Percentiles rank a stretch among this genome's conserved stretches.
phyloP scores from a whole-genome alignment of 2,329 filamentous ascomycete genomes.

The Nemania serpens region DNA sequence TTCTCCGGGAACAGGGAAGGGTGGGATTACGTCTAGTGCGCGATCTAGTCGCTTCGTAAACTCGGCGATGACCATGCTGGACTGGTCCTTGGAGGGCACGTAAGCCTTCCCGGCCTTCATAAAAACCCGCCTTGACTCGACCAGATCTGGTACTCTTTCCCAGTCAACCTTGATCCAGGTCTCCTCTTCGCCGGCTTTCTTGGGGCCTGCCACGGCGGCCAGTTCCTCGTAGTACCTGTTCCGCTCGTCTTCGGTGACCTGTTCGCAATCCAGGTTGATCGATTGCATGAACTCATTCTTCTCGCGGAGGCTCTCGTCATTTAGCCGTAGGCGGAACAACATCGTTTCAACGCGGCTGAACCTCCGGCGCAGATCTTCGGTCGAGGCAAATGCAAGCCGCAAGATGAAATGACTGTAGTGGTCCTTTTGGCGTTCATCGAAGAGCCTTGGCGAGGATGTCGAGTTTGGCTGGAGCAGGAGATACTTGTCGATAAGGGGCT shows the following conservation, averaged over 20 bases:
- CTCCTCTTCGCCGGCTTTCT: slow-evolving; percentile 69
- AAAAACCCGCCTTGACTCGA: slow-evolving; percentile 79
- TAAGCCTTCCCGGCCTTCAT: slow-evolving; percentile 84
- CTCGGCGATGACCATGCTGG: slow-evolving; percentile 86
- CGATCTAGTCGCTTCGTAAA: slow-evolving; percentile 80
- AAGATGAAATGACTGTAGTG: slow-evolving; percentile 99
- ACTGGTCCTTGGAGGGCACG: slow-evolving; percentile 84
- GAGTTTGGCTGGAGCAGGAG: slow-evolving; percentile 39
- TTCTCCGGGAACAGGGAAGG: slow-evolving; percentile 13
- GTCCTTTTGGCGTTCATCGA: slow-evolving; percentile 84
- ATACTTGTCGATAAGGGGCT: slow-evolving; percentile 78
- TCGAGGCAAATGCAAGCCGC: slow-evolving; percentile 87
- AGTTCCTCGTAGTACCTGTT: slow-evolving; percentile 65
- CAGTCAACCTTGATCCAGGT: slow-evolving; percentile 97
- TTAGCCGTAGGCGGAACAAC: slow-evolving; percentile 83
- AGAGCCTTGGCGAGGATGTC: slow-evolving; percentile 53
- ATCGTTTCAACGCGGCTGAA: slow-evolving; percentile 87
- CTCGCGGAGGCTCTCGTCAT: slow-evolving; percentile 75
- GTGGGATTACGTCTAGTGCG: slow-evolving; percentile 72
- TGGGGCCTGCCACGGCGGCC: slow-evolving; percentile 50
- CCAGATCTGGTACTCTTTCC: slow-evolving; percentile 87
- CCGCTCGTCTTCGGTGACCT: slow-evolving; percentile 79
- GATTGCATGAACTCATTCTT: slow-evolving; percentile 75
- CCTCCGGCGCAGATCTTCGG: slow-evolving; percentile 84
- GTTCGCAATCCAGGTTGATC: slow-evolving; percentile 83